Percentiles rank a stretch among this genome's conserved stretches.
Conservation (phyloP, 805 yeast species). For the Starmerella khaoyaiensis region DNA sequence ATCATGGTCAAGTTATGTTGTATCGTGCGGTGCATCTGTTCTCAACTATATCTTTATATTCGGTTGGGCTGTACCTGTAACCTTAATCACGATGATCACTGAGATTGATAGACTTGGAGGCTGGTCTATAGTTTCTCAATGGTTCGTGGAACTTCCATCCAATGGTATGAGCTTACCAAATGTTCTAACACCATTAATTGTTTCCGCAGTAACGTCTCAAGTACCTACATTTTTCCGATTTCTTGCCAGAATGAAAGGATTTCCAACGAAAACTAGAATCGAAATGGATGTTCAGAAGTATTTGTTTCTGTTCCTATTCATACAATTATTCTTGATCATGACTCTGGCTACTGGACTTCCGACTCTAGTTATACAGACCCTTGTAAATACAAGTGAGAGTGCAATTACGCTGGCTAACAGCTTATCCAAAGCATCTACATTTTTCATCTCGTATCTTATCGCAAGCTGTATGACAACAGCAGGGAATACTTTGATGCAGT, state of each 20-base stretch:
- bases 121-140: constrained; percentile 45
- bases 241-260: constrained; percentile 44
- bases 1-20: constrained; percentile 30
- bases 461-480: constrained; percentile 64
- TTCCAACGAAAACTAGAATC: constrained; percentile 45
- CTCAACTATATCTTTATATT: constrained; percentile 40
- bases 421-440: constrained; percentile 74
- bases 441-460: constrained; percentile 65
- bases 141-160: constrained; percentile 45
- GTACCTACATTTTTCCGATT: constrained; percentile 47
- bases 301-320: constrained; percentile 64
- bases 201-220: constrained; percentile 48
- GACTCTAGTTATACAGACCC: constrained; percentile 15
- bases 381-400: constrained; percentile 22
- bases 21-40: constrained; percentile 34
- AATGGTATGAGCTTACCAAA: constrained; percentile 44
- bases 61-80: constrained; percentile 74
- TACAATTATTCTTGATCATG: constrained; percentile 74
- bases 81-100: constrained; percentile 61
- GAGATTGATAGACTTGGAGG: constrained; percentile 56
- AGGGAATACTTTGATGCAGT: constrained; percentile 57
- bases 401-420: constrained; percentile 56
- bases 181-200: constrained; percentile 52
- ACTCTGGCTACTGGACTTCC: constrained; percentile 79
- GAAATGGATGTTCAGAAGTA: constrained; percentile 65